Base-by-base conservation (phyloP, 106 monocot genomes). In the Dendrobium huoshanense region DNA sequence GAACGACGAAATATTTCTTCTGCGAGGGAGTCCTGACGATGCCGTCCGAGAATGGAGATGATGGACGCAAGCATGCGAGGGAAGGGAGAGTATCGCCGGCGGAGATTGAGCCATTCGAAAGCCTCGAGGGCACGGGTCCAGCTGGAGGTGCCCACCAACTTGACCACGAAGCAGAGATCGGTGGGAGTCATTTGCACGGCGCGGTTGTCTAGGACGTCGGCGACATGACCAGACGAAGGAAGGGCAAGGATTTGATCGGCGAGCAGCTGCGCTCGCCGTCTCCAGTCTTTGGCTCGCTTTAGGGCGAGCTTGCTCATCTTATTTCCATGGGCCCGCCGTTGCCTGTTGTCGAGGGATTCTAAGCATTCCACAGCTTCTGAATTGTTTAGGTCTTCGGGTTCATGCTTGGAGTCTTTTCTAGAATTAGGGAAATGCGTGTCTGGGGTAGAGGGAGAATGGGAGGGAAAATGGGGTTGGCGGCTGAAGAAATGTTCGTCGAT, bases 201-300 rank as follows among this genome's bases (percentile, higher is more conserved):
- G 55, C 84, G 83, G 54, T 65, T 41, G 76, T 95, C 98, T 54
- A 99, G 85, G 3, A 90, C 91, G 83, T 95, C 92, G 0, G 91
- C 95, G 40, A 95, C 95, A 45, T 84, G 83, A 11, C 80, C 80
- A 17, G 89, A 84, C 15, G 87, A 70, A 29, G 78, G 77, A 10
- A 99, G 92, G n/a, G 88, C 67, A 5, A 99, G 89, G 59, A 99
- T 87, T 61, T 84, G 86, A 33, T 91, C 88, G 43, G 89, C 49
- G 67, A 99, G 87, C 78, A 86, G 82, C 84, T 83, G 76, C 9
- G 91, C 91, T 19, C 98, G 83, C 67, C 80, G 77, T 8, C 92
- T 86, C 98, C 98, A 99, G 85, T 95, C 95, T 31, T 84, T 83
- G 59, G 92, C 98, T n/a, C 95, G 92, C 89, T 90, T 90, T 24